Base-by-base conservation (phyloP, 805 yeast genomes). In the Candida ponderosae region DNA sequence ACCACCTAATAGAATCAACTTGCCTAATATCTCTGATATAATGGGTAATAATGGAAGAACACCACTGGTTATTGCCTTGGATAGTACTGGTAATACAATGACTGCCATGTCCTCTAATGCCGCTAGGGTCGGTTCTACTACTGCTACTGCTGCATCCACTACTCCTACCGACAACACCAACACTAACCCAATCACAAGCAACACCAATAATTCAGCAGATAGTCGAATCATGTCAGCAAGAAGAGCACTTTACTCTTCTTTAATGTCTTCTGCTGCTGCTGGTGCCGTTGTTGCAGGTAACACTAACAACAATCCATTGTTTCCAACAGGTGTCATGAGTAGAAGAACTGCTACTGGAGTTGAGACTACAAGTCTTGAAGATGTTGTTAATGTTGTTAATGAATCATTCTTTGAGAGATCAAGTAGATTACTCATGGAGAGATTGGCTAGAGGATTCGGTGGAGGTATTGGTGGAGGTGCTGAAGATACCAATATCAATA, bases 311-410 rank as follows among this genome's bases (percentile, higher is more conserved):
- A 28, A 28, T 28, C 16, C n/a, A 14, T 6, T 46, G 2, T 46
- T 50, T 23, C 24, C 47, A 1, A 37, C 43, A 27, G 56, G 56
- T 10, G 50, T 49, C 18, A 40, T 45, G 1, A 47, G 53, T 28
- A 44, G 46, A 39, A 41, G 56, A 43, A 47, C 53, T 5, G 35
- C 40, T 18, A 36, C 40, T 16, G 52, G 53, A 4, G 56, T 51
- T 18, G 48, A 49, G 28, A 51, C 56, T 3, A 28, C 40, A 9
- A 42, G 45, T 24, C 21, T 45, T 13, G 40, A 37, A 16, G 36
- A 32, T n/a, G n/a, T n/a, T 19, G 30, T 35, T 2, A 34, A 40
- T 18, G n/a, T n/a, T 5, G 15, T 32, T 11, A 16, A 17, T 8
- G 27, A 17, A 13, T 29, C 31, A 29, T 29, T 29, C 23, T 21